Evolutionary conservation across 2,329 filamentous ascomycete species (phyloP).

Genomic region (Plenodomus biglobosus): DNA sequence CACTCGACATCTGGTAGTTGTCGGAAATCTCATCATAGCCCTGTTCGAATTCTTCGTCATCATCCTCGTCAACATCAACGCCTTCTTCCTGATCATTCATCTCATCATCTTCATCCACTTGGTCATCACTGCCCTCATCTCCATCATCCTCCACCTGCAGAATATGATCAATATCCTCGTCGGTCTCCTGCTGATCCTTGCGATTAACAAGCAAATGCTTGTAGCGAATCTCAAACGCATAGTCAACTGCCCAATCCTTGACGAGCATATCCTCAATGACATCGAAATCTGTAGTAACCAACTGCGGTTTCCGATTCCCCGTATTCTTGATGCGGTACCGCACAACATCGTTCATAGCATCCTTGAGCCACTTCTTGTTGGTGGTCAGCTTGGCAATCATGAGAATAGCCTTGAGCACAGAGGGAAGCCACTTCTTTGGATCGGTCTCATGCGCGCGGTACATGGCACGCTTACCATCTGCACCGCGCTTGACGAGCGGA

Average conservation of each 20-base stretch:
- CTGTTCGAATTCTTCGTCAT: slow-evolving; percentile 5
- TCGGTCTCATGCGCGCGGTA: slow-evolving; percentile 27
- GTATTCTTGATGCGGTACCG: slow-evolving; percentile 35
- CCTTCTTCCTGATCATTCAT: slow-evolving; percentile 7
- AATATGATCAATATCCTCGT: slow-evolving; percentile 29
- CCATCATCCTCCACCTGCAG: slow-evolving; percentile 3
- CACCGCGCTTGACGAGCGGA: slow-evolving; percentile 26
- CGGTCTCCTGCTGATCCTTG: slow-evolving; percentile 14
- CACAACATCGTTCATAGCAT: slow-evolving; percentile 32
- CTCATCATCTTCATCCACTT: slow-evolving; percentile 5
- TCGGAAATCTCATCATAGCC: slow-evolving; percentile 5
- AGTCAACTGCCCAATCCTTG: slow-evolving; percentile 24
- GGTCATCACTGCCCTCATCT: background rate
- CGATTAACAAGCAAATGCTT: slow-evolving; percentile 34
- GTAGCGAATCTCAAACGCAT: slow-evolving; percentile 33
- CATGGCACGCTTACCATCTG: slow-evolving; percentile 16
- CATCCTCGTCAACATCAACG: slow-evolving; percentile 2
- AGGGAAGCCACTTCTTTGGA: slow-evolving; percentile 34
- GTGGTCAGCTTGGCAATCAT: slow-evolving; percentile 26
- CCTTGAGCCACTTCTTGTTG: slow-evolving; percentile 25
- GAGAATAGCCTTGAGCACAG: slow-evolving; percentile 31
- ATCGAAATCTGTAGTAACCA: slow-evolving; percentile 38
- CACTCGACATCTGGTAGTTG: slow-evolving; percentile 7
- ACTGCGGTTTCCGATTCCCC: slow-evolving; percentile 36
- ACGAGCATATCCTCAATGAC: slow-evolving; percentile 38